These are phyloP conservation scores for Solanum arcanum DNA, from an alignment of 257 asterid species.

Conservation along the genomic window DNA sequence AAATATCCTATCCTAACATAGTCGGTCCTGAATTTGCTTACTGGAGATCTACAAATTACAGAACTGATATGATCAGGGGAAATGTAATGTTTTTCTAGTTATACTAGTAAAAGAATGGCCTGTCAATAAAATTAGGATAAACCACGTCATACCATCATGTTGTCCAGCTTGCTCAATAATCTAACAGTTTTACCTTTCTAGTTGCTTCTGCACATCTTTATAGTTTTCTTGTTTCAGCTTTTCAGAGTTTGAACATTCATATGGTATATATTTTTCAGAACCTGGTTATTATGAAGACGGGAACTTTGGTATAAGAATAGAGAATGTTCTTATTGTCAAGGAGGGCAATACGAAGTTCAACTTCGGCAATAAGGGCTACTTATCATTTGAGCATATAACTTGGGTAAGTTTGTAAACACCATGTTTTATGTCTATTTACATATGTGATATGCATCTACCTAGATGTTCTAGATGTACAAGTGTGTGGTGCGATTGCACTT, in stretches of 20 bases:
- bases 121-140: neutral
- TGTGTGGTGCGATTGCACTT: neutral
- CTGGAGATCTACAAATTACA: neutral
- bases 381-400: conserved; percentile 78
- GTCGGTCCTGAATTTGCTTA: neutral
- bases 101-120: neutral
- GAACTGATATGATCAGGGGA: neutral
- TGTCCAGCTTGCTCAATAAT: neutral
- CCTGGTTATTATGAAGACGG: conserved; percentile 99
- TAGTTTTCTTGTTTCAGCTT: neutral
- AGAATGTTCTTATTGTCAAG: conserved; percentile 76
- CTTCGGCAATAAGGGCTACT: conserved; percentile 68
- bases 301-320: conserved; percentile 81
- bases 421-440: neutral
- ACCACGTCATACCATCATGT: neutral
- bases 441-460: neutral
- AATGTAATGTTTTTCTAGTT: neutral
- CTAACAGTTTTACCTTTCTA: neutral
- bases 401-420: conserved; percentile 41
- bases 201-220: neutral
- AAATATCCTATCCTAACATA: neutral
- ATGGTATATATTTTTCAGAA: conserved; percentile 31
- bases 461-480: neutral
- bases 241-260: neutral
- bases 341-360: conserved; percentile 82